Evolutionary conservation across 257 asterid genomes (phyloP), one percentile per base, ranked within the genome.

Genomic region (Coffea eugenioides): DNA sequence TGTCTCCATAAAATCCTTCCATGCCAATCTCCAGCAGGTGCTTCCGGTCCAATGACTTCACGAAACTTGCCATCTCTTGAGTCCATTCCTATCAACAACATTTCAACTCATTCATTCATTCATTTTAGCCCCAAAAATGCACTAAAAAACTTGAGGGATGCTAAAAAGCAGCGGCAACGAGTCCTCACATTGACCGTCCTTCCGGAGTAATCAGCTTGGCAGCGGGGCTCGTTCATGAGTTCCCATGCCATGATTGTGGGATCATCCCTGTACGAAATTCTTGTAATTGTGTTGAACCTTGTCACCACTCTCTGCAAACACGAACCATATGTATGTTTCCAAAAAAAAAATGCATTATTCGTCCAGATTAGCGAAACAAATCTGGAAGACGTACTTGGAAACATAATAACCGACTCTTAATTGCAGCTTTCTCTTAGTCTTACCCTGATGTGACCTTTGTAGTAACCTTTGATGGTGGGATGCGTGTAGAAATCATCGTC

Each of bases 191-290:
- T 88, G 16, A 93, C 12, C 2, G 90, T 90, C 83, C 69, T 85
- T 65, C 98, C 98, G 11, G 98, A 90, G 77, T 82, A 86, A 79
- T 93, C 98, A 18, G 78, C 81, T 65, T 89, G 83, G 84, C 97
- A 90, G 31, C 98, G 98, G 39, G 98, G 98, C 85, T 93, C 98
- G 51, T 93, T 92, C 64, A 93, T 93, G 80, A 93, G 96, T 79
- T 93, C 98, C 98, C 98, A 93, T 8, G 96, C 97, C 98, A 93
- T 93, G 81, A 93, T 92, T 1, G 90, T 89, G 5, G 98, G 85
- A 2, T 93, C 97, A 41, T 93, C 96, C 75, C 12, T 83, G 83
- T 92, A 93, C 3, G 86, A 82, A 15, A 80, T 77, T 75, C 84
- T 71, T 6, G 89, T 90, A 0, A 90, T 82, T 36, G 92, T 88